Conservation (phyloP, 306 rosid species). For the Vigna hirtella region DNA sequence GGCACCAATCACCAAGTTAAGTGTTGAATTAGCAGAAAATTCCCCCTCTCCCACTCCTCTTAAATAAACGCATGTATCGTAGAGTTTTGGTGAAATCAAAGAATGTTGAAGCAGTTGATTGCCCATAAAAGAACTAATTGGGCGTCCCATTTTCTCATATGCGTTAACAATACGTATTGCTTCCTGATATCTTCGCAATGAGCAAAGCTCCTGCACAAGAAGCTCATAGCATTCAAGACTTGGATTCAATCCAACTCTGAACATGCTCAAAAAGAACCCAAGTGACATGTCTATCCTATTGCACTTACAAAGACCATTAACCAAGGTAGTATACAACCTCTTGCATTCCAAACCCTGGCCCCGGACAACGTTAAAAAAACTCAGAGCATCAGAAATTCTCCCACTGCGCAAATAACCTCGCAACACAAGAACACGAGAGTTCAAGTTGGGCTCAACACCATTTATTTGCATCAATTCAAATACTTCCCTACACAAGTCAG, state of each 20-base stretch:
- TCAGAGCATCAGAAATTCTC: slow-evolving; percentile 68
- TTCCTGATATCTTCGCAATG: slow-evolving; percentile 46
- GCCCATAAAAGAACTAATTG: slow-evolving; percentile 71
- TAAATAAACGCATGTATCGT: slow-evolving; percentile 52
- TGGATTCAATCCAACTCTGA: slow-evolving; percentile 56
- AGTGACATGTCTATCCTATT: slow-evolving; percentile 58
- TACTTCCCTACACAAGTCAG: slow-evolving; percentile 70
- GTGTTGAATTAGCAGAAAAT: slow-evolving; percentile 50
- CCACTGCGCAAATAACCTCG: slow-evolving; percentile 56
- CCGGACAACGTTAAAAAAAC: slow-evolving; percentile 56
- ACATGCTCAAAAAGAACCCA: slow-evolving; percentile 52
- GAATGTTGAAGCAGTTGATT: slow-evolving; percentile 69
- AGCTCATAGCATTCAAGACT: slow-evolving; percentile 63
- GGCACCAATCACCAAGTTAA: slow-evolving; percentile 65
- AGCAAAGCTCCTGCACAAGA: slow-evolving; percentile 62
- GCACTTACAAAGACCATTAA: slow-evolving; percentile 62
- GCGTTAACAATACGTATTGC: slow-evolving; percentile 62
- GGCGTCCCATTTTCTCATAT: slow-evolving; percentile 70
- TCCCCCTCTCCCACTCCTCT: slow-evolving; percentile 53
- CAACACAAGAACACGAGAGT: slow-evolving; percentile 56
- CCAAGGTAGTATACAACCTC: slow-evolving; percentile 52
- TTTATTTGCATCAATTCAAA: slow-evolving; percentile 63
- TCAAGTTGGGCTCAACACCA: slow-evolving; percentile 54
- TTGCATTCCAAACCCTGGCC: slow-evolving; percentile 43
- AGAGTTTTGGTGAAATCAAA: slow-evolving; percentile 57